Conservation (phyloP, 2,329 filamentous ascomycete species). For the Fusarium anguioides region DNA sequence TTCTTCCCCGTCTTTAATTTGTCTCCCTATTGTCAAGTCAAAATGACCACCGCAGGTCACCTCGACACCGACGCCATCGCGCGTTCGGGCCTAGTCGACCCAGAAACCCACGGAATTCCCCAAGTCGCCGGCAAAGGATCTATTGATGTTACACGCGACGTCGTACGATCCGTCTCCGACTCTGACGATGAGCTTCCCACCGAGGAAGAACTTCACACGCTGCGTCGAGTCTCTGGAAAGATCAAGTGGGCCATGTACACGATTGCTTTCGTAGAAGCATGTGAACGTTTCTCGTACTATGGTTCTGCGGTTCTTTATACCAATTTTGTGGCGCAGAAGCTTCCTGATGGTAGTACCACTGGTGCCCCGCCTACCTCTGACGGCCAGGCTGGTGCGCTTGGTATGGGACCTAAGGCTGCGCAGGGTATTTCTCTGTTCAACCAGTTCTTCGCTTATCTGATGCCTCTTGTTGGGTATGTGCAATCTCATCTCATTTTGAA, state of each 20-base stretch:
- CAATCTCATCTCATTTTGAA: neutral
- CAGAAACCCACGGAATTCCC: slow-evolving; percentile 47
- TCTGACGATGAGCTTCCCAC: slow-evolving; percentile 58
- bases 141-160: slow-evolving; percentile 45
- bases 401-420: slow-evolving; percentile 67
- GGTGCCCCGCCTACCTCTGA: slow-evolving; percentile 56
- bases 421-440: slow-evolving; percentile 64
- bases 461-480: slow-evolving; percentile 65
- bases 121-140: slow-evolving; percentile 45
- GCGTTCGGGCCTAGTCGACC: slow-evolving; percentile 47
- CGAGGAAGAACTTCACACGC: slow-evolving; percentile 69
- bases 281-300: slow-evolving; percentile 83
- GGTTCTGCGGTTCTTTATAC: slow-evolving; percentile 76
- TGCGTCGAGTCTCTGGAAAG: slow-evolving; percentile 72
- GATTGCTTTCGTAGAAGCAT: slow-evolving; percentile 78
- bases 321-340: slow-evolving; percentile 69
- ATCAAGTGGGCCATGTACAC: slow-evolving; percentile 75
- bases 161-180: slow-evolving; percentile 46
- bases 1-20: neutral
- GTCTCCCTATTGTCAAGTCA: slow-evolving; percentile 11
- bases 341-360: slow-evolving; percentile 65
- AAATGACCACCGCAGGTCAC: slow-evolving; percentile 51
- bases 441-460: slow-evolving; percentile 71
- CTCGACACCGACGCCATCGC: slow-evolving; percentile 53
- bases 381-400: slow-evolving; percentile 63